Evolutionary conservation across 495 filamentous ascomycete species (phyloP).

Genomic region (Alectoria sarmentosa): DNA sequence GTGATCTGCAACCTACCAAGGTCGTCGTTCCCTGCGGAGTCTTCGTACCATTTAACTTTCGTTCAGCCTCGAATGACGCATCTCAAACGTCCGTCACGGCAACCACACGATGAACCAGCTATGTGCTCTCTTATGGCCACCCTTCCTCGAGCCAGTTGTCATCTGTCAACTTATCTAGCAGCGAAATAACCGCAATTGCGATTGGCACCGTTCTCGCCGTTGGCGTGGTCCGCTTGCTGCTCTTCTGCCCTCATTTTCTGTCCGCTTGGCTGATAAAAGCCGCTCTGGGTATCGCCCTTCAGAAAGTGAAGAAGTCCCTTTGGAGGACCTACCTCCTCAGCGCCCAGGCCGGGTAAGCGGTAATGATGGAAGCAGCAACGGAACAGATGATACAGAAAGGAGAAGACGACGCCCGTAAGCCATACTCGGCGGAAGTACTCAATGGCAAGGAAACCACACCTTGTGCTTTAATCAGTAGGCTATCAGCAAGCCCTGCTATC

Average conservation of each 20-base stretch:
- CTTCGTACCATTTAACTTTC: neutral
- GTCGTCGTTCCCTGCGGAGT: neutral
- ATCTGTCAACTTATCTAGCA: neutral
- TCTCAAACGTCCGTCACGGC: neutral
- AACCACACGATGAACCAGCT: neutral
- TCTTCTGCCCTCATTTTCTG: neutral
- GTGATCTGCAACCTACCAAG: neutral
- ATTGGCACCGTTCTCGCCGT: neutral
- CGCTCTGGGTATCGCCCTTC: neutral
- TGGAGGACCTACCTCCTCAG: neutral
- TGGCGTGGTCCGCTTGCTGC: neutral
- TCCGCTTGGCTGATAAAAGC: neutral
- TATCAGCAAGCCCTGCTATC: neutral
- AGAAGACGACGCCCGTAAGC: neutral
- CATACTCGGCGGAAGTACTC: neutral
- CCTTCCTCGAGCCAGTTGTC: neutral
- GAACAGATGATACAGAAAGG: neutral
- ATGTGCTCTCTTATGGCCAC: neutral
- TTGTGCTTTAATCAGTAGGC: neutral
- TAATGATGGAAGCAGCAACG: neutral
- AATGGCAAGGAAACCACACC: neutral
- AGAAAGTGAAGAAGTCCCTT: neutral
- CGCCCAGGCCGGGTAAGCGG: neutral
- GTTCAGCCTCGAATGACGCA: neutral
- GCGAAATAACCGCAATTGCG: neutral